Percentiles rank a stretch among this genome's conserved stretches.
Evolutionary conservation across 1,284 basidiomycete genomes (phyloP).

Genomic region (Ceraceosorus bombacis): DNA sequence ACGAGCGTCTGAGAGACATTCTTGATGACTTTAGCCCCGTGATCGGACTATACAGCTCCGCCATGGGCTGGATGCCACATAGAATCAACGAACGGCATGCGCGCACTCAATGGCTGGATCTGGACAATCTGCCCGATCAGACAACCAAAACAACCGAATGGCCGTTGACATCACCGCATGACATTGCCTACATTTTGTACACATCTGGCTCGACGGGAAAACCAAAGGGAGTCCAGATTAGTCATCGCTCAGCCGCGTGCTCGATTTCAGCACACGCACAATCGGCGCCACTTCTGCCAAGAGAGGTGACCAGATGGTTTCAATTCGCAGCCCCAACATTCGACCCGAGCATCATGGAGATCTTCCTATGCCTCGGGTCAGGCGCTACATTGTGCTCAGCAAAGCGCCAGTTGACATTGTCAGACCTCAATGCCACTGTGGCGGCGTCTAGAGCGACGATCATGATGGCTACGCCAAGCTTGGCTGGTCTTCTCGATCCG

Average conservation of each 20-base stretch:
- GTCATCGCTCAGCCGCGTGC: conserved; percentile 7
- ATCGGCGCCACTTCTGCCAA: neutral
- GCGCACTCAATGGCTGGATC: too few relatives aligned
- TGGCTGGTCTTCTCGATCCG: conserved; percentile 13
- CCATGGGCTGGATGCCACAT: too few relatives aligned
- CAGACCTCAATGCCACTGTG: conserved; percentile 14
- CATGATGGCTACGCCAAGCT: conserved; percentile 22
- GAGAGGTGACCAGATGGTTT: conserved; percentile 11
- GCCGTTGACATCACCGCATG: too few relatives aligned
- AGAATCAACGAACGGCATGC: too few relatives aligned
- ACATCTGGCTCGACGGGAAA: conserved; percentile 88
- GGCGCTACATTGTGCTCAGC: conserved; percentile 17
- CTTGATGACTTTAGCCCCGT: neutral
- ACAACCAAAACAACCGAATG: too few relatives aligned
- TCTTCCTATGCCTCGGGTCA: conserved; percentile 14
- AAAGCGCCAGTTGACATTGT: conserved; percentile 11
- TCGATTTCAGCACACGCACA: conserved; percentile 14
- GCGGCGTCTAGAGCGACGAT: conserved; percentile 11
- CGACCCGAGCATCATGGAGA: conserved; percentile 20
- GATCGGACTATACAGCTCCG: too few relatives aligned
- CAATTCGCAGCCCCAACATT: conserved; percentile 20
- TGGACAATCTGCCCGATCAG: too few relatives aligned
- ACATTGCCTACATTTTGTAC: conserved; percentile 74
- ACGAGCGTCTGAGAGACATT: conserved; percentile 1
- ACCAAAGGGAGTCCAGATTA: conserved; percentile 72